These are phyloP conservation scores for Ceratobasidium sp. DNA, from an alignment of 1,284 basidiomycete species.

Conservation along the genomic window DNA sequence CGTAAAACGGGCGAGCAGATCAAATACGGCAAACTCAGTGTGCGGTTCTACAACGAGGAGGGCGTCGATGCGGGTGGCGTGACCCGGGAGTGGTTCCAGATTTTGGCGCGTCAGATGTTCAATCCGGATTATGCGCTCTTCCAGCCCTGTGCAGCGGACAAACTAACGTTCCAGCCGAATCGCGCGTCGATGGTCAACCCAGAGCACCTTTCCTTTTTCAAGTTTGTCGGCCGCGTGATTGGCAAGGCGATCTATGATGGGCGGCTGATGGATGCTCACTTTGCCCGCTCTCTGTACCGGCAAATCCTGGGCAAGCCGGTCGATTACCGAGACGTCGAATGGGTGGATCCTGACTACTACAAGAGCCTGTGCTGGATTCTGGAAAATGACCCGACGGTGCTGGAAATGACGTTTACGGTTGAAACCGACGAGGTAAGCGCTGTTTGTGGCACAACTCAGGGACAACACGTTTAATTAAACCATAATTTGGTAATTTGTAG, in stretches of 20 bases:
- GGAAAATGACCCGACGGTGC: slow-evolving; percentile 86
- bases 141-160: slow-evolving; percentile 95
- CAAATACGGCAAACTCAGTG: slow-evolving; percentile 96
- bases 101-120: slow-evolving; percentile 98
- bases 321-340: slow-evolving; percentile 93
- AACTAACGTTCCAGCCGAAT: slow-evolving; percentile 95
- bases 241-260: slow-evolving; percentile 97
- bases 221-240: slow-evolving; percentile 97
- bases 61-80: slow-evolving; percentile 99
- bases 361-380: slow-evolving; percentile 92
- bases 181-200: slow-evolving; percentile 94
- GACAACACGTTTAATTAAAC: slow-evolving; percentile 19
- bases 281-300: slow-evolving; percentile 92
- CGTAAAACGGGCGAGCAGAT: slow-evolving; percentile 94
- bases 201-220: slow-evolving; percentile 97
- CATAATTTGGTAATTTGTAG: slow-evolving; percentile 52
- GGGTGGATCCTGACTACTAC: slow-evolving; percentile 96
- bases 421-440: slow-evolving; percentile 85
- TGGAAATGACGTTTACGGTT: slow-evolving; percentile 89
- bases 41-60: slow-evolving; percentile 97
- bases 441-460: slow-evolving; percentile 27
- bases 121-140: slow-evolving; percentile 99
- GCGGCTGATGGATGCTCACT: slow-evolving; percentile 96
- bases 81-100: slow-evolving; percentile 98
- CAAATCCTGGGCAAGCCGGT: slow-evolving; percentile 91